Conservation (phyloP, 305 asterid species). For the Rubia balearica region DNA sequence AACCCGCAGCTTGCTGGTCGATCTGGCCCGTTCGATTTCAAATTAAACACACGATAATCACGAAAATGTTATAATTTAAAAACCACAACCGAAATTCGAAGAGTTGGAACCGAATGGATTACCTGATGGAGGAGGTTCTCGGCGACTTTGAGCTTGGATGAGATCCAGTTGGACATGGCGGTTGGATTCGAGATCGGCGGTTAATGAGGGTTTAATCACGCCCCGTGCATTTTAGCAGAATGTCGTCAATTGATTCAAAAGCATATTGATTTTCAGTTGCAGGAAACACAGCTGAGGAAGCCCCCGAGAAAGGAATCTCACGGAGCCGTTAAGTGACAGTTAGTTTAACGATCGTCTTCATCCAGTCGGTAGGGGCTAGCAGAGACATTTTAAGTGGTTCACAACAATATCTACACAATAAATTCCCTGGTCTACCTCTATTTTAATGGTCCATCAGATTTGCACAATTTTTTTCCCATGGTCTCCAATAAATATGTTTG, state of each 20-base stretch:
- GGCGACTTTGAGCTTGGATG: constrained; percentile 96
- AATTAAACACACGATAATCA: neutral
- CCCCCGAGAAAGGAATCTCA: neutral
- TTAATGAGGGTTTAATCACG: neutral
- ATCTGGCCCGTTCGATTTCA: constrained; percentile 45
- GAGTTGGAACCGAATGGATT: constrained; percentile 8
- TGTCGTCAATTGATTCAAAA: neutral
- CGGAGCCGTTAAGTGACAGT: neutral
- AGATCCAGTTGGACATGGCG: constrained; percentile 91
- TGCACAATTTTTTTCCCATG: too few relatives aligned
- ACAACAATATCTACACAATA: too few relatives aligned
- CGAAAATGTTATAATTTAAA: neutral
- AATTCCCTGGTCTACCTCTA: too few relatives aligned
- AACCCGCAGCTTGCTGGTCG: constrained; percentile 96
- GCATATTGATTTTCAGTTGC: constrained; percentile 1
- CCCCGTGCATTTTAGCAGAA: constrained; percentile 21
- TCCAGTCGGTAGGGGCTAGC: neutral
- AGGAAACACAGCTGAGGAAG: neutral
- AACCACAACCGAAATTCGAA: neutral
- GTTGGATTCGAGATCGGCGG: constrained; percentile 18
- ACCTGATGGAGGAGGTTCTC: constrained; percentile 92
- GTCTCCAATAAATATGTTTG: too few relatives aligned
- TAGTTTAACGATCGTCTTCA: neutral
- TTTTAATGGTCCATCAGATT: too few relatives aligned
- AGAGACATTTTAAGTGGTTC: neutral